Evolutionary conservation across 2,329 filamentous ascomycete species (phyloP).

Genomic region (Sarocladiaceae sp.): DNA sequence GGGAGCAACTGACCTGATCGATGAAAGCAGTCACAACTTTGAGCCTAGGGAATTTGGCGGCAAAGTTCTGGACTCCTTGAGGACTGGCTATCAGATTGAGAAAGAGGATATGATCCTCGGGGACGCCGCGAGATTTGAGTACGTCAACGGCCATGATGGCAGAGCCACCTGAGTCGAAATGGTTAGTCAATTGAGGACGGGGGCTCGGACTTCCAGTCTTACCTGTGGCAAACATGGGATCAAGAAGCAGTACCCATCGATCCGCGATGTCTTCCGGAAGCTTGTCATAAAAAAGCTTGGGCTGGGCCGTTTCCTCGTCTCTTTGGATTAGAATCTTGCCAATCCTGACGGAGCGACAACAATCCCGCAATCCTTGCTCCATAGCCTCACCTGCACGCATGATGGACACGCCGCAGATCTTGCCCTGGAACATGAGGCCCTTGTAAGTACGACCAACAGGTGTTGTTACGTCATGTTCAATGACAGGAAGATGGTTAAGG

Average conservation of each 20-base stretch:
- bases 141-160: conserved; percentile 97
- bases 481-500: conserved; percentile 89
- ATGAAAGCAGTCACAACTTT: conserved; percentile 94
- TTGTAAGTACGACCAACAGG: conserved; percentile 85
- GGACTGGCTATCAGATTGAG: conserved; percentile 97
- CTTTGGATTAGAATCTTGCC: conserved; percentile 98
- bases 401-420: conserved; percentile 97
- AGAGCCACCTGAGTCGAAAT: conserved; percentile 64
- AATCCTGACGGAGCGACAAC: conserved; percentile 95
- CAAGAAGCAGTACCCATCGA: conserved; percentile 87
- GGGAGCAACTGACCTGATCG: conserved; percentile 56
- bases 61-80: conserved; percentile 85
- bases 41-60: conserved; percentile 81
- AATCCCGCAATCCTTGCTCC: conserved; percentile 95
- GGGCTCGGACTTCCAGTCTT: conserved; percentile 24
- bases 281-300: conserved; percentile 97
- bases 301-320: conserved; percentile 89
- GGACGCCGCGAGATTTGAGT: conserved; percentile 82
- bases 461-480: conserved; percentile 84
- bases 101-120: conserved; percentile 93
- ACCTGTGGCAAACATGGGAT: conserved; percentile 99
- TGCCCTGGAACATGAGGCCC: conserved; percentile 92
- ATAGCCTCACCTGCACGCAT: conserved; percentile 98
- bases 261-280: conserved; percentile 89
- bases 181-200: neutral